Conservation (phyloP, 2,329 filamentous ascomycete genomes). For the Exutisphaerella laricina region DNA sequence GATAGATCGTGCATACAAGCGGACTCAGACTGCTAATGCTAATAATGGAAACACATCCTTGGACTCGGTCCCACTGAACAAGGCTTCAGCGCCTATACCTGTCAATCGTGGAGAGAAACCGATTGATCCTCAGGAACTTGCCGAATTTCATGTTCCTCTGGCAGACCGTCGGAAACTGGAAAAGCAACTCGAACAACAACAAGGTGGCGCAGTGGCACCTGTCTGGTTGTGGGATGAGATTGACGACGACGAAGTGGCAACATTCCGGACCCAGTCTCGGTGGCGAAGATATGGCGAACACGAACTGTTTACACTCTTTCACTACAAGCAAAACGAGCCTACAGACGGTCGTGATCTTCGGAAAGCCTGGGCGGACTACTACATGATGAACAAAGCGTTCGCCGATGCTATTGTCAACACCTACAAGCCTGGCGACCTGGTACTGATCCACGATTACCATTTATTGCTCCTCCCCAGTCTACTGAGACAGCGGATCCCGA, state of each 20-base stretch:
- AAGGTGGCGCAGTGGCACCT: conserved; percentile 72
- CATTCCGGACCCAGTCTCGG: conserved; percentile 72
- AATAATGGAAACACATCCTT: conserved; percentile 25
- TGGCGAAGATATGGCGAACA: conserved; percentile 91
- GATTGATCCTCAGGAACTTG: conserved; percentile 40
- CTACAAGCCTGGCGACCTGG: conserved; percentile 88
- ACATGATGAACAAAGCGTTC: conserved; percentile 86
- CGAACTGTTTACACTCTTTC: conserved; percentile 86
- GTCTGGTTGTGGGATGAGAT: conserved; percentile 82
- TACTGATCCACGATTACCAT: conserved; percentile 92
- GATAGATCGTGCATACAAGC: conserved; percentile 35
- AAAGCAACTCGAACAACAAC: conserved; percentile 63
- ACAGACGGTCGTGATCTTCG: conserved; percentile 77
- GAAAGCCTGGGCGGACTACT: conserved; percentile 86
- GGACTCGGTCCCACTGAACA: conserved; percentile 56
- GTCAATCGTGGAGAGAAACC: conserved; percentile 53
- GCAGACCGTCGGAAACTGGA: conserved; percentile 70
- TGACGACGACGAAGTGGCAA: conserved; percentile 60
- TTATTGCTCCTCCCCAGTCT: conserved; percentile 84
- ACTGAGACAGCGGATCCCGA: conserved; percentile 75
- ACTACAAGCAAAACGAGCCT: conserved; percentile 93
- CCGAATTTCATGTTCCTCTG: conserved; percentile 65
- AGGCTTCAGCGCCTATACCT: conserved; percentile 73
- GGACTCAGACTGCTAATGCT: conserved; percentile 17
- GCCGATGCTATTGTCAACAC: conserved; percentile 81